Evolutionary conservation across 768 basidiomycete genomes (phyloP).

Genomic region (Suillus hirtellus): DNA sequence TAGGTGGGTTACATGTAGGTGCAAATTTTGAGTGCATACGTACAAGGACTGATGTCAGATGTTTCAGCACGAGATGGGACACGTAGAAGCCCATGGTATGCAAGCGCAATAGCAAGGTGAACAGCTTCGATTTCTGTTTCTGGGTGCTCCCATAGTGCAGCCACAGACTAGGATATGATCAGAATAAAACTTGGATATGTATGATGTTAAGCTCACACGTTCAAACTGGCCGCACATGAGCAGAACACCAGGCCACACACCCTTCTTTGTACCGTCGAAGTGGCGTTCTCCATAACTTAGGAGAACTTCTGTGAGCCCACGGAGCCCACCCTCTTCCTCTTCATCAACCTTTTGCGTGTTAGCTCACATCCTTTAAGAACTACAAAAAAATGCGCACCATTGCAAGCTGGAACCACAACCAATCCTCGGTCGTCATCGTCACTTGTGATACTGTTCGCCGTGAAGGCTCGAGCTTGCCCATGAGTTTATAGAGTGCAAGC

Average conservation of each 20-base stretch:
- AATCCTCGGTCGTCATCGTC: slow-evolving; percentile 93
- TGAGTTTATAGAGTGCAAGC: slow-evolving; percentile 91
- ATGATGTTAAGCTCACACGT: slow-evolving; percentile 49
- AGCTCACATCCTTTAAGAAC: slow-evolving; percentile 3
- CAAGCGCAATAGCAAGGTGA: slow-evolving; percentile 87
- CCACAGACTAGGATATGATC: slow-evolving; percentile 66
- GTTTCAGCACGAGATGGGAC: slow-evolving; percentile 80
- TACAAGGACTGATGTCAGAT: slow-evolving; percentile 82
- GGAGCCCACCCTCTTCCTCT: slow-evolving; percentile 76
- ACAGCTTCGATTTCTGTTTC: slow-evolving; percentile 92
- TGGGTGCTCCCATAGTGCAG: slow-evolving; percentile 83
- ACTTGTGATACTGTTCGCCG: slow-evolving; percentile 80
- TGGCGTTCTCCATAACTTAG: slow-evolving; percentile 80
- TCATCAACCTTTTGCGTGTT: slow-evolving; percentile 61
- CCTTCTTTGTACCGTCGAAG: slow-evolving; percentile 67
- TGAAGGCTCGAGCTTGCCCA: slow-evolving; percentile 87
- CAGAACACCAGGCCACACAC: slow-evolving; percentile 80
- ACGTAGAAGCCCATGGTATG: slow-evolving; percentile 90
- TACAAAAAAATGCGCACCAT: slow-evolving; percentile 50
- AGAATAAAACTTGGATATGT: not conserved
- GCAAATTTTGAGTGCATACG: slow-evolving; percentile 28
- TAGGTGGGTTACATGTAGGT: not conserved
- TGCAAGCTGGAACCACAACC: slow-evolving; percentile 96
- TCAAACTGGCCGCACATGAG: slow-evolving; percentile 96
- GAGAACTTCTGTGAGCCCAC: slow-evolving; percentile 71